phyloP scores from a whole-genome alignment of 768 basidiomycete genomes.

The Polyporus arcularius region DNA sequence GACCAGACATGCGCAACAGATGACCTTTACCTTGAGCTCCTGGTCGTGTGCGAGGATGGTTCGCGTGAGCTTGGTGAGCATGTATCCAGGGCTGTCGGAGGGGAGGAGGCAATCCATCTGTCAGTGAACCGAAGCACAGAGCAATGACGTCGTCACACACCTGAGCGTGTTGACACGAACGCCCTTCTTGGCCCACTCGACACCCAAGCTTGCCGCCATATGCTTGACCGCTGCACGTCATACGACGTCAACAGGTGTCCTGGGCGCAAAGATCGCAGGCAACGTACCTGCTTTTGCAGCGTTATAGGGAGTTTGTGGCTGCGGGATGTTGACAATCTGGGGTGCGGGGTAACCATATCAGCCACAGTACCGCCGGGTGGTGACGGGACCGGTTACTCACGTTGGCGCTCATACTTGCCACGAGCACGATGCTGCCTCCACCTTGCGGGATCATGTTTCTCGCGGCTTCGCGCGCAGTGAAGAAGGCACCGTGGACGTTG shows the following conservation, averaged over 20 bases:
- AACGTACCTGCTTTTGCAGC: slow-evolving; percentile 84
- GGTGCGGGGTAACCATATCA: slow-evolving; percentile 6
- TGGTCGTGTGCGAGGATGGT: slow-evolving; percentile 75
- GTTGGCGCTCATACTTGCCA: slow-evolving; percentile 90
- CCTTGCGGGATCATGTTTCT: slow-evolving; percentile 85
- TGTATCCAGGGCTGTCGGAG: slow-evolving; percentile 80
- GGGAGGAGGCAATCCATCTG: slow-evolving; percentile 7
- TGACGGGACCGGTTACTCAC: slow-evolving; percentile 43
- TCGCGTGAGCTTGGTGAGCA: slow-evolving; percentile 87
- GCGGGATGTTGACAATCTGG: slow-evolving; percentile 88
- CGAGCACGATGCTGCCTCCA: slow-evolving; percentile 79
- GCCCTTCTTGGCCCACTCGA: slow-evolving; percentile 93
- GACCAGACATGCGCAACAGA: slow-evolving; percentile 1
- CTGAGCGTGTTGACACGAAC: slow-evolving; percentile 85
- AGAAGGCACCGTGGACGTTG: slow-evolving; percentile 93
- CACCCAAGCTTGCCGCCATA: slow-evolving; percentile 89
- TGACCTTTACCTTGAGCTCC: slow-evolving; percentile 64
- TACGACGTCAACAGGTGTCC: slow-evolving; percentile 10
- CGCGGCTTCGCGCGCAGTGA: slow-evolving; percentile 95
- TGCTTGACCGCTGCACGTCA: slow-evolving; percentile 74
- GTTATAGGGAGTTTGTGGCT: slow-evolving; percentile 95
- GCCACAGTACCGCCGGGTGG: slow-evolving; percentile 20
- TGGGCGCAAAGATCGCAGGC: slow-evolving; percentile 5
- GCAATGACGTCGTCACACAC: slow-evolving; percentile 36
- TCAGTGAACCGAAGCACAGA: neutral